Base-by-base conservation (phyloP, 2,329 filamentous ascomycete species). In the Uncinocarpus reesii region DNA sequence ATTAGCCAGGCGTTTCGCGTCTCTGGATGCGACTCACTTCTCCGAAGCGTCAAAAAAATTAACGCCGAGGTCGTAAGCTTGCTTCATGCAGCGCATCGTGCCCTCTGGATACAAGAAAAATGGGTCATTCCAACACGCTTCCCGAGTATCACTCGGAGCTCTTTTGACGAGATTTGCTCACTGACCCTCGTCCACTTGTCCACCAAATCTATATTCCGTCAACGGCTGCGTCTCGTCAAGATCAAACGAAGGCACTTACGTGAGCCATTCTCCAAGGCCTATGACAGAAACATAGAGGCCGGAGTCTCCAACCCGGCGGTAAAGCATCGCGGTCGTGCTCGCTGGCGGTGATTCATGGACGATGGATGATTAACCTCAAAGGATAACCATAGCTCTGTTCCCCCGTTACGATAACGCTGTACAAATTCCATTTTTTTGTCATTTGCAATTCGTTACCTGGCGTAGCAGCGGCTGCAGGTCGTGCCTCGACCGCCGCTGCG, bases 261-360 rank as follows among this genome's bases (percentile, higher is more conserved):
- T 63, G 15, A 64, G 53, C 65, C 66, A 69, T 31, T 66, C 67
- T 35, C 69, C 84, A 3, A 87, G 71, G 1, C 80, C 81, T 54
- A 88, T 80, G 42, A 79, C 75, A 38, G 83, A 87, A 29, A 87
- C 81, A 63, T 86, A 79, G 16, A 87, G 75, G 47, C 84, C 83
- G 7, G 81, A 83, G 42, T 77, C 77, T 58, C 83, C 83, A 5
- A 86, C 72, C 62, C 80, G 80, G 53, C 83, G 79, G 65, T 86
- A 86, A 57, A 81, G 72, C 83, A 85, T 86, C 52, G 70, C 66
- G 29, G 23, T 23, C 35, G 5, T 11, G 18, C 35, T 20, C 21
- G 8, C 8, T 6, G n/a, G 35, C 5, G 15, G 2, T 69, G 65
- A 7, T 34, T n/a, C n/a, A n/a, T n/a, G n/a, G n/a, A n/a, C n/a